These are phyloP conservation scores for Tricholoma terreum DNA, from an alignment of 768 basidiomycete genomes.

Conservation along the genomic window DNA sequence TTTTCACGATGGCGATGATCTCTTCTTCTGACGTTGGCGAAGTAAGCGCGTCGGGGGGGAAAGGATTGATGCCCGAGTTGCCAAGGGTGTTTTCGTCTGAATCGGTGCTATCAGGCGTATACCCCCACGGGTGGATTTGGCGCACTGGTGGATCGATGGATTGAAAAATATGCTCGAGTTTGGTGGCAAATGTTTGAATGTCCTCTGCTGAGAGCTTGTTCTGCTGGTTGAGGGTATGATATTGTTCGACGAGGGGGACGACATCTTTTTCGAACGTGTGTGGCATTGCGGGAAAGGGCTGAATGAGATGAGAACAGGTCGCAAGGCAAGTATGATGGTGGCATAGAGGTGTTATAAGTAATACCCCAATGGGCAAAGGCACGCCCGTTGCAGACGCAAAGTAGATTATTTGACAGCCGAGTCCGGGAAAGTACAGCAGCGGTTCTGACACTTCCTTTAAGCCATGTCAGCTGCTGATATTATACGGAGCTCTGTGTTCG, in stretches of 20 bases:
- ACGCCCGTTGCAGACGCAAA: too few species aligned
- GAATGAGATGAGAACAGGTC: too few species aligned
- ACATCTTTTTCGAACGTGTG: not conserved
- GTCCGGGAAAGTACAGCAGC: too few species aligned
- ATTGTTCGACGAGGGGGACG: not conserved
- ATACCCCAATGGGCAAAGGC: too few species aligned
- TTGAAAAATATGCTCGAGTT: not conserved
- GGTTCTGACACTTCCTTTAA: too few species aligned
- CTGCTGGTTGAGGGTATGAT: not conserved
- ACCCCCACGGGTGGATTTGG: not conserved
- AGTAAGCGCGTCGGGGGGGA: not conserved
- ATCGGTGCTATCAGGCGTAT: not conserved
- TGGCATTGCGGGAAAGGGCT: not conserved
- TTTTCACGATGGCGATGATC: not conserved
- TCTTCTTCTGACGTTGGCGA: not conserved
- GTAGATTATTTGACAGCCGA: too few species aligned
- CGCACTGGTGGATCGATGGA: not conserved
- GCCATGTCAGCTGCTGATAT: too few species aligned
- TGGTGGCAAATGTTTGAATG: not conserved
- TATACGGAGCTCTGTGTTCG: too few species aligned
- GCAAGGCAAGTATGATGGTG: too few species aligned
- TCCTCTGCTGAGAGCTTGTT: not conserved
- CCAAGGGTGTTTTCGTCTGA: not conserved
- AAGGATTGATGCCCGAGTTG: slow-evolving; percentile 1
- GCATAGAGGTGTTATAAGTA: too few species aligned